phyloP scores from a whole-genome alignment of 1,284 basidiomycete species.

The Neolentinus lepideus region DNA sequence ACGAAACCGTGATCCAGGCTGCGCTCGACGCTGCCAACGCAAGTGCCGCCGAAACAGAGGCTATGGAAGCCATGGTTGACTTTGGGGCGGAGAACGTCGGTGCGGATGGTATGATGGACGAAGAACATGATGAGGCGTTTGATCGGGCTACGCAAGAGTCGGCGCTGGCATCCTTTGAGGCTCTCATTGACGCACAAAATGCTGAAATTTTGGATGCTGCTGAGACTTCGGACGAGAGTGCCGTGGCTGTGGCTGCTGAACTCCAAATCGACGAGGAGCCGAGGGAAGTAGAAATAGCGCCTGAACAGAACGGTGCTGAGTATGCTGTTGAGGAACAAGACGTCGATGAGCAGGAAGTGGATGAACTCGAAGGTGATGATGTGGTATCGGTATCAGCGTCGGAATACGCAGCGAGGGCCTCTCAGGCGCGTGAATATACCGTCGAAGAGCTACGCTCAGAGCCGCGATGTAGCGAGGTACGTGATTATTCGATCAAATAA shows the following conservation, averaged over 20 bases:
- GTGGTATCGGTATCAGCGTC: neutral
- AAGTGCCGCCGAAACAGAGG: neutral
- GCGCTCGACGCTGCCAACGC: neutral
- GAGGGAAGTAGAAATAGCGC: neutral
- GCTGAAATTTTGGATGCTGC: neutral
- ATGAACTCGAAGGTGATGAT: slow-evolving; percentile 7
- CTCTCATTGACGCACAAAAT: neutral
- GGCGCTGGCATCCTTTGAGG: neutral
- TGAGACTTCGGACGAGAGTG: neutral
- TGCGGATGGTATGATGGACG: neutral
- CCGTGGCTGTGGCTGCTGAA: neutral
- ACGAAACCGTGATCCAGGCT: neutral
- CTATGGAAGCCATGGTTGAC: neutral
- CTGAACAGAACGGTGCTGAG: neutral
- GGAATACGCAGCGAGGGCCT: neutral
- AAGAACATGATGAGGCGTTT: neutral
- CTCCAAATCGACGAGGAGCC: neutral
- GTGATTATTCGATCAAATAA: neutral
- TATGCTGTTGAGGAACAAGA: neutral
- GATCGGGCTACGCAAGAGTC: neutral
- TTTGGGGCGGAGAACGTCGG: neutral
- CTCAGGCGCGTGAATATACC: neutral
- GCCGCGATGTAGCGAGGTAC: neutral
- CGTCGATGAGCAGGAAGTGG: neutral
- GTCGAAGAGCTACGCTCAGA: neutral